Evolutionary conservation across 768 basidiomycete genomes (phyloP).

Genomic region (Suillus hirtellus): DNA sequence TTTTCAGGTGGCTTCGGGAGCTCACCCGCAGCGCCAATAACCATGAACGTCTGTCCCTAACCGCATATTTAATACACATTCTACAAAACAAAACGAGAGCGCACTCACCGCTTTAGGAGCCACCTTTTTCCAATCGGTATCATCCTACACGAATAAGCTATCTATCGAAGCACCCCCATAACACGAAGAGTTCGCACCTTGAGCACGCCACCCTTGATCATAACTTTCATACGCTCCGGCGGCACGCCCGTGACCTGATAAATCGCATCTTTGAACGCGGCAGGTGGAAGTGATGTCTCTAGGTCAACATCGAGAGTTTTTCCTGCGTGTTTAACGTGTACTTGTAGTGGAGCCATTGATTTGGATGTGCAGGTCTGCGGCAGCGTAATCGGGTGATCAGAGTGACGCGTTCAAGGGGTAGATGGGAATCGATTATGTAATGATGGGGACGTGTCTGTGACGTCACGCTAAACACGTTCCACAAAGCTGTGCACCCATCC

Average conservation of each 20-base stretch:
- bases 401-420: conserved; percentile 16
- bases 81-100: conserved; percentile 5
- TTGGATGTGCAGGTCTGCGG: conserved; percentile 12
- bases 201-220: conserved; percentile 89
- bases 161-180: background rate
- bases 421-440: conserved; percentile 36
- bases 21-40: conserved; percentile 91
- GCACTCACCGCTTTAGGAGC: conserved; percentile 72
- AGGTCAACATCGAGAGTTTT: conserved; percentile 72
- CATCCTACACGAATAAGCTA: conserved; percentile 57
- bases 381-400: conserved; percentile 7
- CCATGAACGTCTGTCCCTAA: conserved; percentile 88
- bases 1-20: conserved; percentile 85
- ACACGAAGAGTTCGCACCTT: conserved; percentile 55
- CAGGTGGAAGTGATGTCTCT: conserved; percentile 67
- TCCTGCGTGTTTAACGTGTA: conserved; percentile 90
- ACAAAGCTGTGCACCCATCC: conserved; percentile 1
- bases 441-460: conserved; percentile 14
- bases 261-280: conserved; percentile 80
- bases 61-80: conserved; percentile 2
- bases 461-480: conserved; percentile 30
- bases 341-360: conserved; percentile 64
- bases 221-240: conserved; percentile 92
- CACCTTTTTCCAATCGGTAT: conserved; percentile 83
- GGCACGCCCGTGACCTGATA: conserved; percentile 86